Percentiles rank a stretch among this genome's conserved stretches.
Evolutionary conservation across 2,329 filamentous ascomycete genomes (phyloP).

Genomic region (Rutstroemia sp.): DNA sequence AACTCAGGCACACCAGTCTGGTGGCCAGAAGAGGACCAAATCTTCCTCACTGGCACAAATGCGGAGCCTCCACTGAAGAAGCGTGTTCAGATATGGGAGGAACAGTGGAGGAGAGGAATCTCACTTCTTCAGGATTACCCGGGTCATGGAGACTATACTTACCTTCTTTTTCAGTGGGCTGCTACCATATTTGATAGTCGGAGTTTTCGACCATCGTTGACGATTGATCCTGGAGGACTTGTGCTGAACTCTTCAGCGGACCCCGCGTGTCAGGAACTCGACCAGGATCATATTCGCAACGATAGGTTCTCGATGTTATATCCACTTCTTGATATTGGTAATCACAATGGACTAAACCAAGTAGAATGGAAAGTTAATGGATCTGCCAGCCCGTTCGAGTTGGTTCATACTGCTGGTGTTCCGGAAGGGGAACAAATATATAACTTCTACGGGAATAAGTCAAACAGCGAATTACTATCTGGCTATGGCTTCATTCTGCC

Average conservation of each 20-base stretch:
- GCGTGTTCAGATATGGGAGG: slow-evolving; percentile 20
- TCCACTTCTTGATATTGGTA: slow-evolving; percentile 64
- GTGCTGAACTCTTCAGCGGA: not conserved
- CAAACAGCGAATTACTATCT: slow-evolving; percentile 62
- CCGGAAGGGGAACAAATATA: slow-evolving; percentile 45
- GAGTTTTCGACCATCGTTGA: slow-evolving; percentile 54
- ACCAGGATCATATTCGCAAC: slow-evolving; percentile 16
- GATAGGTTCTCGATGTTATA: slow-evolving; percentile 50
- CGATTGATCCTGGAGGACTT: slow-evolving; percentile 32
- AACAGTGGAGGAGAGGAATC: slow-evolving; percentile 21
- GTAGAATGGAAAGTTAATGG: slow-evolving; percentile 51
- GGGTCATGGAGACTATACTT: slow-evolving; percentile 18
- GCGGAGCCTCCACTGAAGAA: slow-evolving; percentile 22
- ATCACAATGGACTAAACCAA: slow-evolving; percentile 56
- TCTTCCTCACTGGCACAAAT: slow-evolving; percentile 37
- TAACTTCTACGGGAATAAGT: slow-evolving; percentile 72
- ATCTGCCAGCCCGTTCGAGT: slow-evolving; percentile 32
- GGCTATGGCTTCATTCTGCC: slow-evolving; percentile 56
- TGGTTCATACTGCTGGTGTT: slow-evolving; percentile 38
- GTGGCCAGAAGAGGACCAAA: slow-evolving; percentile 51
- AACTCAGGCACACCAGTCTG: slow-evolving; percentile 53
- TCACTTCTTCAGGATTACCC: slow-evolving; percentile 12
- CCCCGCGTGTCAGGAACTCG: not conserved
- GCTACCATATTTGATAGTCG: slow-evolving; percentile 58
- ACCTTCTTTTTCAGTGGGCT: slow-evolving; percentile 54